phyloP scores from a whole-genome alignment of 345 rosid genomes.

The sweet orange (Citrus sinensis) region DVS_A1.0 CM039168.1:6085001-6085500 shows the following conservation, averaged over 20 bases:
- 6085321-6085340: constrained; percentile 96
- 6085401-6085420: constrained; percentile 92
- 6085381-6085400: constrained; percentile 98
- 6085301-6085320: constrained; percentile 89
- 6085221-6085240: neutral
- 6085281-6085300: constrained; percentile 83
- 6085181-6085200: constrained; percentile 33
- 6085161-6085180: constrained; percentile 78
- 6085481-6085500: neutral
- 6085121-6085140: constrained; percentile 98
- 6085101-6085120: constrained; percentile 87
- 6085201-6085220: neutral
- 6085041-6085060: constrained; percentile 91
- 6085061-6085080: constrained; percentile 99
- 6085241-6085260: constrained; percentile 20
- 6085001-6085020: constrained; percentile 85
- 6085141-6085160: constrained; percentile 73
- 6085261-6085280: constrained; percentile 96
- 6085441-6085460: neutral
- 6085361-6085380: constrained; percentile 91
- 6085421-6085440: constrained; percentile 52
- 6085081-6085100: constrained; percentile 89
- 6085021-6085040: constrained; percentile 96
- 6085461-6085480: neutral
- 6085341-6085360: constrained; percentile 91